These are phyloP conservation scores for Asterella californica DNA, from an alignment of 225 moss, liverwort and hornwort species.

Conservation along the genomic window DNA sequence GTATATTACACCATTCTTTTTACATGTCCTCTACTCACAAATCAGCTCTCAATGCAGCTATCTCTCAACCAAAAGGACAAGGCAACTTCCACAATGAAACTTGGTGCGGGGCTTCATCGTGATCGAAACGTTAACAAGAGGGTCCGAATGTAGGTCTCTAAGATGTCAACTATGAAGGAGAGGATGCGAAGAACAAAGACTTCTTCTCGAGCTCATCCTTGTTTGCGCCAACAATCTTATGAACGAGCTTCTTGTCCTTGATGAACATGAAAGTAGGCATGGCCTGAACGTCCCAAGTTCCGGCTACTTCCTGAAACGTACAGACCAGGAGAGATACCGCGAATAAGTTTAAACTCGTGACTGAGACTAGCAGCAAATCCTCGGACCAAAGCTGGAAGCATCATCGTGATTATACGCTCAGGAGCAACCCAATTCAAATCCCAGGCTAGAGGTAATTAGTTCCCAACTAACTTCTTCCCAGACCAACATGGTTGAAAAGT, in stretches of 20 bases:
- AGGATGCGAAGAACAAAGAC: slow-evolving; percentile 17
- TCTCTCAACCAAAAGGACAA: background rate
- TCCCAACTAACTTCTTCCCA: background rate
- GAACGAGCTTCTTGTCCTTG: slow-evolving; percentile 47
- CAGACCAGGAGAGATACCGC: background rate
- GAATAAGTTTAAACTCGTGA: too few relatives aligned
- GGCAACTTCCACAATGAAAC: background rate
- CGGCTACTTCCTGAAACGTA: slow-evolving; percentile 51
- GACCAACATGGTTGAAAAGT: too few relatives aligned
- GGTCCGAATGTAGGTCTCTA: background rate
- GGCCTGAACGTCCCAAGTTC: slow-evolving; percentile 64
- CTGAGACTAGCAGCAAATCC: too few relatives aligned
- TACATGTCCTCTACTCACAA: slow-evolving; percentile 1
- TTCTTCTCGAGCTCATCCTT: slow-evolving; percentile 78
- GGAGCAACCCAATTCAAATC: too few relatives aligned
- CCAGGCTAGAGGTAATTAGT: background rate
- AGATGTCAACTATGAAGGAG: slow-evolving; percentile 1
- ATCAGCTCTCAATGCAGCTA: background rate
- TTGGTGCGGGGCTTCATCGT: background rate
- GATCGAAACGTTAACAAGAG: background rate
- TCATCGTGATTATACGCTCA: too few relatives aligned
- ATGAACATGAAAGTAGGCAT: slow-evolving; percentile 93
- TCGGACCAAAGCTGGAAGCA: too few relatives aligned
- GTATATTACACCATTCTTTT: slow-evolving; percentile 12
- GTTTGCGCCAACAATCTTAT: slow-evolving; percentile 79